Percentiles rank a stretch among this genome's conserved stretches.
These are phyloP conservation scores for Paramecium caudatum DNA, from an alignment of 73 alveolate species.

Conservation along the genomic window DNA sequence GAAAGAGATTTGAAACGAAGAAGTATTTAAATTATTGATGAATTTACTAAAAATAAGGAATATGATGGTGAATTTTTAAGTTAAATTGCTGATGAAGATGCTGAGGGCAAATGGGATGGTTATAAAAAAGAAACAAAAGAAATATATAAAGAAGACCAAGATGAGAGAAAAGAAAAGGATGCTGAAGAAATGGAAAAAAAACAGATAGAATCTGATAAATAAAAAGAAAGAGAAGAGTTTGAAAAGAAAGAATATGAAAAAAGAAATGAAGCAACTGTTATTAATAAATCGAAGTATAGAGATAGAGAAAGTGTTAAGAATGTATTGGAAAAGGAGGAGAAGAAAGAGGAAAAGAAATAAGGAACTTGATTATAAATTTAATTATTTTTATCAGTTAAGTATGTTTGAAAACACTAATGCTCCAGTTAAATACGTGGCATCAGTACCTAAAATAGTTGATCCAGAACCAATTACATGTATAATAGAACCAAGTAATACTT, in stretches of 20 bases:
- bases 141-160: conserved; percentile 13
- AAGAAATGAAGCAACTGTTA: conserved; percentile 13
- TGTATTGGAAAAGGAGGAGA: conserved; percentile 17
- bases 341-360: conserved; percentile 4
- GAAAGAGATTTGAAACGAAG: not conserved
- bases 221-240: conserved; percentile 9
- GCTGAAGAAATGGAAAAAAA: conserved; percentile 43
- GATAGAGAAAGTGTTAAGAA: conserved; percentile 17
- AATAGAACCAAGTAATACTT: conserved; percentile 65
- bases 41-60: conserved; percentile 1
- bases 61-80: conserved; percentile 59
- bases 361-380: not conserved
- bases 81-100: conserved; percentile 35
- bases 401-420: conserved; percentile 35
- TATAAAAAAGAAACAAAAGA: not conserved
- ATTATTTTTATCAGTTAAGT: conserved; percentile 21
- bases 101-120: conserved; percentile 8
- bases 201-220: not conserved
- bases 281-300: conserved; percentile 27
- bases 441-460: conserved; percentile 75
- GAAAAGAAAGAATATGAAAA: not conserved
- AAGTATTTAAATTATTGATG: conserved; percentile 37
- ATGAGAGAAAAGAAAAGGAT: not conserved
- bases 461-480: conserved; percentile 76
- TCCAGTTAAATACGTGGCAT: conserved; percentile 66